Conservation (phyloP, 345 rosid species). For the Zanthoxylum bungeanum region DNA sequence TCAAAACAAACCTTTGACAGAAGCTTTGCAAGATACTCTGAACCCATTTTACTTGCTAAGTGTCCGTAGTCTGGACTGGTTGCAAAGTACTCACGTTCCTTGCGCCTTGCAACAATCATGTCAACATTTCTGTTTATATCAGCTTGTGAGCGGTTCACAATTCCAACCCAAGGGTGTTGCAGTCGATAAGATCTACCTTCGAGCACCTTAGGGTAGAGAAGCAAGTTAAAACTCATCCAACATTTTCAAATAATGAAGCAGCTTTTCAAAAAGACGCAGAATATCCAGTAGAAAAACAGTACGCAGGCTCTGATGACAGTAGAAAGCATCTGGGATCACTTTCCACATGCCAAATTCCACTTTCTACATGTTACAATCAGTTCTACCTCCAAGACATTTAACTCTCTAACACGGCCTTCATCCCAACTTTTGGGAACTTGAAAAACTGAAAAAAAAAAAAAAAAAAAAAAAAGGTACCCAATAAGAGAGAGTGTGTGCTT, state of each 20-base stretch:
- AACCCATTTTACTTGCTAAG: constrained; percentile 89
- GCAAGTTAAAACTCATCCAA: not conserved
- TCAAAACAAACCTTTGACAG: constrained; percentile 69
- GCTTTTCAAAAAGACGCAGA: not conserved
- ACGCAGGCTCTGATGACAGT: not conserved
- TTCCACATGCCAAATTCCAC: not conserved
- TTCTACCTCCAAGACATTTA: not conserved
- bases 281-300: not conserved
- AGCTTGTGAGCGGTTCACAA: constrained; percentile 97
- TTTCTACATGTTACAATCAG: not conserved
- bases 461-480: no score
- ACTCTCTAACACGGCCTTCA: not conserved
- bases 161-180: constrained; percentile 96
- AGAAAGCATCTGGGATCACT: not conserved
- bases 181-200: constrained; percentile 92
- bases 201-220: constrained; percentile 52
- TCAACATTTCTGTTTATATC: constrained; percentile 87
- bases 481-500: no score
- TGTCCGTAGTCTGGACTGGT: constrained; percentile 95
- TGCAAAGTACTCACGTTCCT: constrained; percentile 85
- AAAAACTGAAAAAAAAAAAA: not conserved
- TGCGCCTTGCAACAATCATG: constrained; percentile 86
- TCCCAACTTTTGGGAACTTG: not conserved
- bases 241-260: not conserved
- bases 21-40: constrained; percentile 92